Percentiles rank a stretch among this genome's conserved stretches.
phyloP scores from a whole-genome alignment of 73 alveolate species.

The Loxodes magnus region DNA sequence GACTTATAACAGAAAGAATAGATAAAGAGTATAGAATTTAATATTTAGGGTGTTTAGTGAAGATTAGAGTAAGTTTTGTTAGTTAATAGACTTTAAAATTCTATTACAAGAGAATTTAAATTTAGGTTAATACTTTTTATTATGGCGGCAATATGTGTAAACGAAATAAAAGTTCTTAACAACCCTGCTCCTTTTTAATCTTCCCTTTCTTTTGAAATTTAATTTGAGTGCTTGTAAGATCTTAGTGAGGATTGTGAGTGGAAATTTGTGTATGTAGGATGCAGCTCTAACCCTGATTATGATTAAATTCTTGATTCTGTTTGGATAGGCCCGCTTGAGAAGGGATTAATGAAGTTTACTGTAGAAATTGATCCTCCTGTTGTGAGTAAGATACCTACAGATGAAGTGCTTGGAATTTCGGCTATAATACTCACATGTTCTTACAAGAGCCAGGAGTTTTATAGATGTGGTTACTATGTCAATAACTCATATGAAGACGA shows the following conservation, averaged over 20 bases:
- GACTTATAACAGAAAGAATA: too few species aligned
- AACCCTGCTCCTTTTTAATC: conserved; percentile 69
- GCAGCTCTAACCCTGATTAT: conserved; percentile 70
- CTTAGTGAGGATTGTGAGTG: conserved; percentile 69
- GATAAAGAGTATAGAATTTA: too few species aligned
- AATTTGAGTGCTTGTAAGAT: conserved; percentile 69
- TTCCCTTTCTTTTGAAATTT: conserved; percentile 72
- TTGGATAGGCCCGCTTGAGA: conserved; percentile 68
- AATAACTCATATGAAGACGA: conserved; percentile 80
- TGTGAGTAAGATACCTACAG: conserved; percentile 59
- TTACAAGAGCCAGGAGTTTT: conserved; percentile 83
- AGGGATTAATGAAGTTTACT: conserved; percentile 82
- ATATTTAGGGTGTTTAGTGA: too few species aligned
- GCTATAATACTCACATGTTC: conserved; percentile 89
- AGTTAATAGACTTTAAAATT: too few species aligned
- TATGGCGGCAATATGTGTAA: conserved; percentile 88
- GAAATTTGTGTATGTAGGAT: conserved; percentile 90
- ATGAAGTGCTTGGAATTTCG: conserved; percentile 86
- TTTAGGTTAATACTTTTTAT: too few species aligned
- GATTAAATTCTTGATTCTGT: conserved; percentile 87
- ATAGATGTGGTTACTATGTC: conserved; percentile 95
- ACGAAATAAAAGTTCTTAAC: conserved; percentile 71
- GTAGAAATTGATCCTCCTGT: conserved; percentile 87
- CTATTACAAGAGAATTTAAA: too few species aligned
- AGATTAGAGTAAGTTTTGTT: too few species aligned